Conservation (phyloP, 2,329 filamentous ascomycete species). For the Sarocladium strictum region DNA sequence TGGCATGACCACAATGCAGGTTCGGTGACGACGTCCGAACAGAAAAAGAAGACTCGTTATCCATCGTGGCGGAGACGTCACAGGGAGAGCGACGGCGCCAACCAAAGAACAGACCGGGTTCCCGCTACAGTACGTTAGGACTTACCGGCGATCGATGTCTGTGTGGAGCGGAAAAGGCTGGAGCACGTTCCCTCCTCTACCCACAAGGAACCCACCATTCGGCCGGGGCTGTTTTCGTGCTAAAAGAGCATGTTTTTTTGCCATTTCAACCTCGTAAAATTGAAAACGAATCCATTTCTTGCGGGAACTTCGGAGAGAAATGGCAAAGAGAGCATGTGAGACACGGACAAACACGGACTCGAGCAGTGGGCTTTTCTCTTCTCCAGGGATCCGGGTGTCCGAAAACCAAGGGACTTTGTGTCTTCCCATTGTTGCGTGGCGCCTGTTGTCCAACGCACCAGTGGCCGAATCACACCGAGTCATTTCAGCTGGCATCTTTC, state of each 20-base stretch:
- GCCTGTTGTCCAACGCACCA: neutral
- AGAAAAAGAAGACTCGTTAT: neutral
- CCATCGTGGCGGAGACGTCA: neutral
- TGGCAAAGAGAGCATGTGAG: neutral
- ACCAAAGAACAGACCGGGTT: neutral
- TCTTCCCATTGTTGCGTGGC: neutral
- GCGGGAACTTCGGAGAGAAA: neutral
- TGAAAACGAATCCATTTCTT: neutral
- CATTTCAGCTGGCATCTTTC: neutral
- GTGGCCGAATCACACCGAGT: neutral
- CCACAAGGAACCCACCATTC: neutral
- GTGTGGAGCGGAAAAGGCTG: neutral
- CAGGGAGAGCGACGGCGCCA: neutral
- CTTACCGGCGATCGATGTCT: constrained; percentile 3
- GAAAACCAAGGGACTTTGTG: neutral
- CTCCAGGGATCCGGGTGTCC: neutral
- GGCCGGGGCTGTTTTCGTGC: neutral
- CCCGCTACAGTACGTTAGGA: neutral
- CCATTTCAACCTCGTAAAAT: neutral
- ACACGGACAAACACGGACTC: too few relatives aligned
- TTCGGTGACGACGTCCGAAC: constrained; percentile 9
- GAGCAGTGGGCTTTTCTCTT: constrained; percentile 1
- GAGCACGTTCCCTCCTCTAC: neutral
- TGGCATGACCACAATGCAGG: constrained; percentile 6
- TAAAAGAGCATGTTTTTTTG: neutral